Conservation (phyloP, 1,139 yeast species). For the Candida sp. region DNA sequence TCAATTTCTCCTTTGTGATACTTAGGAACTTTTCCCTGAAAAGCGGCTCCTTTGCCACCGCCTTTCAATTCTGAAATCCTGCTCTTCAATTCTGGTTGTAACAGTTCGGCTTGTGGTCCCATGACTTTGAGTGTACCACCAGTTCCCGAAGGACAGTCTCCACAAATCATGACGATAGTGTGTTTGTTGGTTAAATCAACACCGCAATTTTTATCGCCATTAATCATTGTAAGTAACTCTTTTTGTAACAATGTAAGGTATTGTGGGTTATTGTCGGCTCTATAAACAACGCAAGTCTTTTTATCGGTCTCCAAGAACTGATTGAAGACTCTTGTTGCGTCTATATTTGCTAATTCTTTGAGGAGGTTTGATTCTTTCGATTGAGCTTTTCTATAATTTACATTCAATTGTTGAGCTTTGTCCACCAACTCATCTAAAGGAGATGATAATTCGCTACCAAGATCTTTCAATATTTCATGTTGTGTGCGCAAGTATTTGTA, state of each 20-base stretch:
- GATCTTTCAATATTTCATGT: slow-evolving; percentile 47
- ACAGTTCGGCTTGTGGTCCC: slow-evolving; percentile 50
- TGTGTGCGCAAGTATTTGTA: slow-evolving; percentile 46
- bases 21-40: slow-evolving; percentile 72
- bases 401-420: slow-evolving; percentile 49
- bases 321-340: slow-evolving; percentile 40
- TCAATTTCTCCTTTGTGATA: slow-evolving; percentile 64
- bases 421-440: slow-evolving; percentile 61
- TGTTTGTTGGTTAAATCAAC: slow-evolving; percentile 36
- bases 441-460: slow-evolving; percentile 57
- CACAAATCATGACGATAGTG: slow-evolving; percentile 58
- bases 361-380: slow-evolving; percentile 52
- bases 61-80: slow-evolving; percentile 60
- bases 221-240: slow-evolving; percentile 45
- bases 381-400: slow-evolving; percentile 46
- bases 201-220: slow-evolving; percentile 23
- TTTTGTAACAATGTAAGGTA: slow-evolving; percentile 53
- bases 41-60: slow-evolving; percentile 75
- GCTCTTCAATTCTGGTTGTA: slow-evolving; percentile 47
- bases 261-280: slow-evolving; percentile 58
- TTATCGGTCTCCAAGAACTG: slow-evolving; percentile 24
- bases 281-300: slow-evolving; percentile 40
- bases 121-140: slow-evolving; percentile 66
- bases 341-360: slow-evolving; percentile 57
- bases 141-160: slow-evolving; percentile 43